Evolutionary conservation across 192 early-diverging fungal genomes (phyloP).

Genomic region (Coemansia sp.): DNA sequence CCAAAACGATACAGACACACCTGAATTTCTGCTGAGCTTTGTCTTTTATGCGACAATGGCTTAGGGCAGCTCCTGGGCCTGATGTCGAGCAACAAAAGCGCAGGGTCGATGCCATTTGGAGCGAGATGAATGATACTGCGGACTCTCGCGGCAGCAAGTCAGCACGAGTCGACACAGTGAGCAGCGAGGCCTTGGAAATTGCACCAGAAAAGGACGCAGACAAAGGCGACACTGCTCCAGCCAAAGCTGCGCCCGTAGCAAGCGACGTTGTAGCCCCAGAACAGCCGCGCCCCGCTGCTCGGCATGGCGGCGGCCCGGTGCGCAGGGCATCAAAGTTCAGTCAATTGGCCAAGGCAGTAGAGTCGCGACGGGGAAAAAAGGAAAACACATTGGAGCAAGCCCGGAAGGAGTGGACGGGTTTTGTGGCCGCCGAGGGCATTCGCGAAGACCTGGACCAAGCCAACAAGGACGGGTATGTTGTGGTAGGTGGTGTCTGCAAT

Average conservation of each 20-base stretch:
- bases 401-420: slow-evolving; percentile 44
- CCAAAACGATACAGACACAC: no score
- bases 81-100: slow-evolving; percentile 29
- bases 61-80: neutral
- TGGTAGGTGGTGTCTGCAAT: neutral
- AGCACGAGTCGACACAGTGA: slow-evolving; percentile 7
- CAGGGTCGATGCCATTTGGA: slow-evolving; percentile 37
- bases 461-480: slow-evolving; percentile 50
- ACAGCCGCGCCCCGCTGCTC: neutral
- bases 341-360: slow-evolving; percentile 39
- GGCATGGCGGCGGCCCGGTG: neutral
- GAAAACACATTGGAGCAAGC: slow-evolving; percentile 47
- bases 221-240: neutral
- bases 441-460: slow-evolving; percentile 49
- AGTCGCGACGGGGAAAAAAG: slow-evolving; percentile 36
- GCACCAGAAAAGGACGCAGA: neutral
- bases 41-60: neutral
- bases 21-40: no score
- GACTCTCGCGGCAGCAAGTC: slow-evolving; percentile 6
- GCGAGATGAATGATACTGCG: slow-evolving; percentile 35
- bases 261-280: neutral
- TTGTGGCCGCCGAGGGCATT: slow-evolving; percentile 39
- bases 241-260: neutral
- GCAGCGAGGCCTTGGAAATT: neutral
- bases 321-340: slow-evolving; percentile 47